Evolutionary conservation across 2,329 filamentous ascomycete genomes (phyloP).

Genomic region (Fusarium poae): DNA sequence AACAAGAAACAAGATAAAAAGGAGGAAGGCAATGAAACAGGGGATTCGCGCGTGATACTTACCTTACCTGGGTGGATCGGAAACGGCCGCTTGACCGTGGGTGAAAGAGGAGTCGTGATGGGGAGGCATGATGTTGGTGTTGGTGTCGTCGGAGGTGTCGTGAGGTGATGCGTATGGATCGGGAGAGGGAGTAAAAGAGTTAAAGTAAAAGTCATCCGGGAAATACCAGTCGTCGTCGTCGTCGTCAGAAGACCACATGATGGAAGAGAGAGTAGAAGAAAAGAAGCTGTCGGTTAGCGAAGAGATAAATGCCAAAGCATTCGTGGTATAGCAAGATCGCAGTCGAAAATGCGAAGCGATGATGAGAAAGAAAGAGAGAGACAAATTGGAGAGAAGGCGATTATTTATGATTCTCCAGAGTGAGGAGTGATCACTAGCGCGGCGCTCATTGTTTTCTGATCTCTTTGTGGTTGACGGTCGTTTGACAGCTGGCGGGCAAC

Average conservation of each 20-base stretch:
- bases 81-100: conserved; percentile 12
- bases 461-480: neutral
- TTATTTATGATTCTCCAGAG: conserved; percentile 14
- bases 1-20: neutral
- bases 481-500: neutral
- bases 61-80: neutral
- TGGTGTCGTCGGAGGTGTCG: neutral
- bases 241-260: too few species aligned
- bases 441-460: too few species aligned
- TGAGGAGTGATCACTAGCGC: conserved; percentile 9
- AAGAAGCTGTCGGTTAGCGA: conserved; percentile 3
- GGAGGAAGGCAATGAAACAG: neutral
- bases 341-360: conserved; percentile 15
- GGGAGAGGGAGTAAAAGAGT: neutral
- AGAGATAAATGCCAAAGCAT: conserved; percentile 19
- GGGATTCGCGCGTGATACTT: neutral
- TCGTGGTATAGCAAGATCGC: conserved; percentile 19
- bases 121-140: neutral
- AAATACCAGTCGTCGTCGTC: too few species aligned
- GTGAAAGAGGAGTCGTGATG: neutral
- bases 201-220: too few species aligned
- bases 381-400: conserved; percentile 6
- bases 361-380: neutral
- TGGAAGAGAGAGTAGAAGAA: neutral
- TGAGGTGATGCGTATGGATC: neutral